Evolutionary conservation across 495 filamentous ascomycete species (phyloP).

Genomic region (Aspergillus baeticus): DNA sequence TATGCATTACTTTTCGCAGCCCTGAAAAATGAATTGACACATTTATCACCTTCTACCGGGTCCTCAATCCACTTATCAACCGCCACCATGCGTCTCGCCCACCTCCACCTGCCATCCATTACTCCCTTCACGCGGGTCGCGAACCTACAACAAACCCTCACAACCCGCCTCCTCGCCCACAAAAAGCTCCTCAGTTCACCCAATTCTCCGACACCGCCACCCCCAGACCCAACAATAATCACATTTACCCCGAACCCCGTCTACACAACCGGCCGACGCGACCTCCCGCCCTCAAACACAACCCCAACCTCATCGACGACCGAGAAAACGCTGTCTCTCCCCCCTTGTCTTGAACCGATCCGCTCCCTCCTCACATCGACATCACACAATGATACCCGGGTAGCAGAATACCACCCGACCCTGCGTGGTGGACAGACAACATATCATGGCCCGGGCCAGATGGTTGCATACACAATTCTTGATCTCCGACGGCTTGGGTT

Average conservation of each 20-base stretch:
- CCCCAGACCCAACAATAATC: conserved; percentile 68
- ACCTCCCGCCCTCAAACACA: conserved; percentile 57
- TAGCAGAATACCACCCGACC: conserved; percentile 65
- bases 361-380: conserved; percentile 35
- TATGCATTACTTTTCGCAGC: no score
- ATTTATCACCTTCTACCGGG: no score
- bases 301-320: conserved; percentile 20
- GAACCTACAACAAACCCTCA: conserved; percentile 48
- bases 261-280: conserved; percentile 88
- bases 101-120: conserved; percentile 66
- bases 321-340: conserved; percentile 36
- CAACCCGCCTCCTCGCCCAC: conserved; percentile 44
- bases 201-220: conserved; percentile 31
- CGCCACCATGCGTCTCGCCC: conserved; percentile 52
- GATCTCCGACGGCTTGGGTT: conserved; percentile 62
- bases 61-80: no score
- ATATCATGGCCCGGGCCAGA: conserved; percentile 92
- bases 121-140: conserved; percentile 50
- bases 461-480: conserved; percentile 85
- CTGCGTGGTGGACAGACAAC: conserved; percentile 88
- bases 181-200: conserved; percentile 31
- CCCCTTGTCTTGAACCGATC: conserved; percentile 37
- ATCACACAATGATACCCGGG: conserved; percentile 24
- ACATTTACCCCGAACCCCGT: conserved; percentile 82
- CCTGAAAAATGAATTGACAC: no score